Evolutionary conservation across 192 early-diverging fungal genomes (phyloP).

Genomic region (Umbelopsis vinacea): DNA sequence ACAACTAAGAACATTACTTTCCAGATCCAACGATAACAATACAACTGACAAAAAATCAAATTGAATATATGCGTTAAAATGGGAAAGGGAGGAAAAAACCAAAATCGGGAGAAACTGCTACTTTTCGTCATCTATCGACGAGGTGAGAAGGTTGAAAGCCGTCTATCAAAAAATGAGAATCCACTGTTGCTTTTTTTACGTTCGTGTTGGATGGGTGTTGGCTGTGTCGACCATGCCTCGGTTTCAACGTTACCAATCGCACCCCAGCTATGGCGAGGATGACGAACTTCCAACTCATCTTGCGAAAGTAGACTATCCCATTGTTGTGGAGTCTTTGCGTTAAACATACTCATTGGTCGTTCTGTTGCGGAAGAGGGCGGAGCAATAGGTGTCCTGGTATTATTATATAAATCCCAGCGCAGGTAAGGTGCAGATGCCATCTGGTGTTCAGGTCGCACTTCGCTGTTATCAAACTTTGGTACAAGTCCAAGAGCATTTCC

Average conservation of each 20-base stretch:
- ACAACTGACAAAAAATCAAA: background rate
- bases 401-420: background rate
- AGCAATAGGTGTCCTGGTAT: background rate
- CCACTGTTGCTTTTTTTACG: constrained; percentile 14
- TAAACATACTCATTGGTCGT: background rate
- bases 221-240: background rate
- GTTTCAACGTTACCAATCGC: background rate
- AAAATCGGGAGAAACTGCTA: background rate
- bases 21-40: background rate
- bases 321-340: background rate
- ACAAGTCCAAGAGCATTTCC: background rate
- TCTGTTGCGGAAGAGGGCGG: background rate
- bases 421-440: background rate
- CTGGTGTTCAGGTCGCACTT: background rate
- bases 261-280: constrained; percentile 13
- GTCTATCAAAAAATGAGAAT: constrained; percentile 19
- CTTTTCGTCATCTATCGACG: background rate
- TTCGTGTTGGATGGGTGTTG: background rate
- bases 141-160: constrained; percentile 6
- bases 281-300: background rate
- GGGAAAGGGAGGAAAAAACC: background rate
- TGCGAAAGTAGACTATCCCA: background rate
- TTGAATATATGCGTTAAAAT: background rate
- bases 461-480: background rate
- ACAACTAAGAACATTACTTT: background rate